phyloP scores from a whole-genome alignment of 129 eudicot genomes.

The Flaveria sonorensis region DNA sequence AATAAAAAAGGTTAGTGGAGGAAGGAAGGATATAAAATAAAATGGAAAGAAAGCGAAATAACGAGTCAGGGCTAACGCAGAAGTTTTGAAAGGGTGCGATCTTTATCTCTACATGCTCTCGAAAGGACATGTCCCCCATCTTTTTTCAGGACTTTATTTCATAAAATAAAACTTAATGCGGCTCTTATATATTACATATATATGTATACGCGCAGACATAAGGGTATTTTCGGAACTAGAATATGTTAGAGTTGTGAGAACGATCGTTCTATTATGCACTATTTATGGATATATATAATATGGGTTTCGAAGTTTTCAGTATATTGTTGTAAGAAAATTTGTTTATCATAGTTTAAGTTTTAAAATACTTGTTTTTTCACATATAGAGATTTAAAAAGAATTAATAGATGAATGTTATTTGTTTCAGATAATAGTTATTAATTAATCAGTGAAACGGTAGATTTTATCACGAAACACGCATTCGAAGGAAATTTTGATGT shows the following conservation, averaged over 20 bases:
- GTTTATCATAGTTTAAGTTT: not conserved
- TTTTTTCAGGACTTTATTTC: not conserved
- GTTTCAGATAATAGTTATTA: not conserved
- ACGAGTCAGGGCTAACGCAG: slow-evolving; percentile 31
- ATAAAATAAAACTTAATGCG: not conserved
- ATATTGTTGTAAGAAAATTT: too few relatives aligned
- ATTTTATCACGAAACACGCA: not conserved
- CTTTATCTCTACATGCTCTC: slow-evolving; percentile 44
- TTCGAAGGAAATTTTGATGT: not conserved
- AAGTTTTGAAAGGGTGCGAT: slow-evolving; percentile 37
- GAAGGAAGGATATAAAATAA: slow-evolving; percentile 7
- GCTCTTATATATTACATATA: not conserved
- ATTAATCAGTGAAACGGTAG: too few relatives aligned
- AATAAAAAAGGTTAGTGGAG: slow-evolving; percentile 9
- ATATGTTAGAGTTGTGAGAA: too few relatives aligned
- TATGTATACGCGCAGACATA: too few relatives aligned
- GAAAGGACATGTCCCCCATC: slow-evolving; percentile 29
- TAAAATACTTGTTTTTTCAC: not conserved
- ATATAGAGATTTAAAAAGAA: not conserved
- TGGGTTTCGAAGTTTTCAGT: too few relatives aligned
- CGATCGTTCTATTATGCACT: too few relatives aligned
- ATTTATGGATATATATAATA: too few relatives aligned
- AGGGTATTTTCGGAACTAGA: too few relatives aligned
- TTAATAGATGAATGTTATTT: not conserved
- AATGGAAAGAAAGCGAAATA: slow-evolving; percentile 29